Evolutionary conservation across 306 rosid species (phyloP), one percentile per base, ranked within the genome.

Genomic region (Corylus avellana): DNA sequence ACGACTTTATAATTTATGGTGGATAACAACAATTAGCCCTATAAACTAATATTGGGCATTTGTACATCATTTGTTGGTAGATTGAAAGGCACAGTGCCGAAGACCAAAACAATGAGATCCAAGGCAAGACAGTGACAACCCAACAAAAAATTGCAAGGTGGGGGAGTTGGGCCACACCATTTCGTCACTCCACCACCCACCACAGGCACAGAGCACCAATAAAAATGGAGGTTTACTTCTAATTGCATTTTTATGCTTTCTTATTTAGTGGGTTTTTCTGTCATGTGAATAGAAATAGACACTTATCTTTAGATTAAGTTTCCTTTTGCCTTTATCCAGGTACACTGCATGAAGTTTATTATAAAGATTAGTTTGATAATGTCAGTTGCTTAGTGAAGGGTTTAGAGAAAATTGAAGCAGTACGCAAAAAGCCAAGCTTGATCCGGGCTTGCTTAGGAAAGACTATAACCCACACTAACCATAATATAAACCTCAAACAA

Each of bases 391-490:
- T 75, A 44, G 27, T 14, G 44, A 46, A 29, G 61, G 27, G 39
- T 13, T 59, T 48, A 16, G 79, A 9, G 32, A 10, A 64, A 63
- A 17, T 37, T 77, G 72, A 22, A 49, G 51, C 39, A 9, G 18
- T 48, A 49, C 29, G 74, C 73, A 66, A 35, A 61, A 37, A 13
- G 39, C 27, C 32, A 54, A 59, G 27, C 11, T 18, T 32, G 70
- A 70, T n/a, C 29, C 58, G 54, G 46, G 25, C 74, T 32, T 78
- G 77, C 72, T 58, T 78, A 8, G 14, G 7, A 39, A 20, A 44
- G 42, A 67, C 71, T 61, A 57, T 12, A 27, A 3, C 17, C 68
- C 68, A 61, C 25, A 7, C 10, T 9, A 22, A 13, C 13, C 22
- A 61, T 27, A 12, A 3, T 18, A 10, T 57, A 8, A 32, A 18